Base-by-base conservation (phyloP, 1,139 yeast genomes). In the Debaryomyces sp. region DNA sequence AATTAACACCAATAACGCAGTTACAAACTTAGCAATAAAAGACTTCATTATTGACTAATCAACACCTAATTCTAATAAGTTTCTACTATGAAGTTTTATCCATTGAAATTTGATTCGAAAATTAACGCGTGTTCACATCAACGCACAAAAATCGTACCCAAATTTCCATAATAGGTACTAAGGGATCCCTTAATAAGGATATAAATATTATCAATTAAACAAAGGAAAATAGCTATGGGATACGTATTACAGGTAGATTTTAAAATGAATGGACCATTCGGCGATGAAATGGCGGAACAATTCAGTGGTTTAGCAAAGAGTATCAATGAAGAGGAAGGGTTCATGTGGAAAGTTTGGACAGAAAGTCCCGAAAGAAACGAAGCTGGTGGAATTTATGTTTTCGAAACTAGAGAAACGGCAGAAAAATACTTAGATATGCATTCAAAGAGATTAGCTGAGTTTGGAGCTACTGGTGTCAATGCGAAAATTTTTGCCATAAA, bases 1-100 rank as follows among this genome's bases (percentile, higher is more conserved):
- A 5, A 58, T 30, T 24, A 60, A 50, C 26, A 51, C 49, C n/a
- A 61, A 41, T 21, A 60, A 53, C 4, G 48, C 40, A 17, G 48
- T 52, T 15, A 60, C 47, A 17, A 47, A 34, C 46, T 52, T 55
- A 23, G 51, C 36, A 24, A 48, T 43, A 35, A 47, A 37, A 42
- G 50, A 23, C 27, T 44, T 45, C 44, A 51, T 41, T 37, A 13
- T 30, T 32, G 36, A 26, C 33, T 29, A 35, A 42, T 9, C 26
- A 42, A 18, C 21, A 15, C 26, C 17, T 18, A 29, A 15, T 41
- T 30, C n/a, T n/a, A n/a, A 10, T 41, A 9, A 18, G 8, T n/a
- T 5, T 21, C 36, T 41, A 29, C 5, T 22, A 23, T 13, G 32
- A 30, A 29, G 7, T n/a, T 38, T 17, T 39, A 29, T n/a, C 6